Base-by-base conservation (phyloP, 305 asterid species). In the Fraxinus floribunda region DNA sequence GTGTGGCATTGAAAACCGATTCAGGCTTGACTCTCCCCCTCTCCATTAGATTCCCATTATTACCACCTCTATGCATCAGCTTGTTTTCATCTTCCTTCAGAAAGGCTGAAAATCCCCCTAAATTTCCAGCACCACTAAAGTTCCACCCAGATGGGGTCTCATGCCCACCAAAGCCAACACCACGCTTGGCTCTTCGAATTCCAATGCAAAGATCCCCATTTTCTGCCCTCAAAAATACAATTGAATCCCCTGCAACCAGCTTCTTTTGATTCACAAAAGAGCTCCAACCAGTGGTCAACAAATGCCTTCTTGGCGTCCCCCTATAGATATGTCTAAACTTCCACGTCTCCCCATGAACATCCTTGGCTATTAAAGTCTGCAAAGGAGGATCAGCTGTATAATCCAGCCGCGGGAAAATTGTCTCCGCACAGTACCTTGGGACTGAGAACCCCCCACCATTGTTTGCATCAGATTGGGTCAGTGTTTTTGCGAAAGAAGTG, bases 361-460 rank as follows among this genome's bases (percentile, higher is more conserved):
- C 96, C 70, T 86, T 89, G 10, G 91, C 93, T 22, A 83, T 86
- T 78, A 92, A 87, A 72, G 89, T 89, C 91, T 92, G 96, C 86
- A 90, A 90, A 0, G 96, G 96, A 7, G 94, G 92, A n/a, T 92
- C 96, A 2, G 90, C 91, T 0, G 90, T 79, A 83, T 85, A 92
- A 86, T 91, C 93, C 90, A 92, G 52, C 75, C 84, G 87, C 0
- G 96, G 96, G 85, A 91, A 92, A 81, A 92, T 92, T 1, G 96
- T 91, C 88, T 92, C 96, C 1, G 94, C 96, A 74, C 96, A 92
- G 89, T 89, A 90, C 78, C 96, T 77, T 2, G 96, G 96, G 13
- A 92, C 94, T 2, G 96, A 92, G 85, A 92, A 92, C 1, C 96
- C 96, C 10, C 96, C 96, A 24, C 96, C 96, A 49, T 92, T 91